Evolutionary conservation across 805 yeast genomes (phyloP).

Genomic region (Kurtzmaniella cleridarum): DNA sequence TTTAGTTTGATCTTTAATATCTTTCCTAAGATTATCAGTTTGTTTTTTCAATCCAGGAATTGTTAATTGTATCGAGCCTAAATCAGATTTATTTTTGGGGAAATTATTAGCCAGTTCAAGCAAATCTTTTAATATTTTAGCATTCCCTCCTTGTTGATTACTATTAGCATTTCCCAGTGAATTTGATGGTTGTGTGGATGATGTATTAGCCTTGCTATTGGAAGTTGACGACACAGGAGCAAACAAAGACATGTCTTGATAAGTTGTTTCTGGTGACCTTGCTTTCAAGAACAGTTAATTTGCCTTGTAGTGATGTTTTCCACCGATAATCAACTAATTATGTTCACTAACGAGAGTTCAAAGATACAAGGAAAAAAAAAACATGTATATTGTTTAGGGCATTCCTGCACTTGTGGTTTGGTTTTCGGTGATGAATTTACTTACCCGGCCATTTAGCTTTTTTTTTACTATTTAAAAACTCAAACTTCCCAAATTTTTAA

Average conservation of each 20-base stretch:
- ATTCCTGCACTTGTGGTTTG: too few species aligned
- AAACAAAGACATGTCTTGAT: background rate
- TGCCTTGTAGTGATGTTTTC: too few species aligned
- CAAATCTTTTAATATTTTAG: constrained; percentile 55
- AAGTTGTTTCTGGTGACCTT: too few species aligned
- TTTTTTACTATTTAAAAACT: background rate
- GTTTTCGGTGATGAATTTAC: too few species aligned
- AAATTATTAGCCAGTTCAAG: constrained; percentile 72
- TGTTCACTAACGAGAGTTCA: too few species aligned
- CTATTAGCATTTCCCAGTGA: constrained; percentile 3
- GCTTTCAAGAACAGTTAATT: too few species aligned
- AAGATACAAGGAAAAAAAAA: too few species aligned
- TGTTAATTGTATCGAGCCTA: constrained; percentile 79
- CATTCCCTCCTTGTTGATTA: constrained; percentile 5
- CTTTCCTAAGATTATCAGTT: constrained; percentile 51
- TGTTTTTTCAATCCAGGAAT: constrained; percentile 71
- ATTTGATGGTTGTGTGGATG: constrained; percentile 3
- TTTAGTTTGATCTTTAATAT: constrained; percentile 16
- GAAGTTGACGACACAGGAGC: constrained; percentile 4
- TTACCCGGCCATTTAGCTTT: too few species aligned
- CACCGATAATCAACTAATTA: too few species aligned
- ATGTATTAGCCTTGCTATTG: constrained; percentile 6
- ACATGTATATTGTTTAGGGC: too few species aligned
- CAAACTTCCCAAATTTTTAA: constrained; percentile 1
- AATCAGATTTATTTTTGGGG: constrained; percentile 58